Percentiles rank a stretch among this genome's conserved stretches.
These are phyloP conservation scores for Immersiporthe knoxdaviesiana DNA, from an alignment of 2,329 filamentous ascomycete genomes.

Conservation along the genomic window DNA sequence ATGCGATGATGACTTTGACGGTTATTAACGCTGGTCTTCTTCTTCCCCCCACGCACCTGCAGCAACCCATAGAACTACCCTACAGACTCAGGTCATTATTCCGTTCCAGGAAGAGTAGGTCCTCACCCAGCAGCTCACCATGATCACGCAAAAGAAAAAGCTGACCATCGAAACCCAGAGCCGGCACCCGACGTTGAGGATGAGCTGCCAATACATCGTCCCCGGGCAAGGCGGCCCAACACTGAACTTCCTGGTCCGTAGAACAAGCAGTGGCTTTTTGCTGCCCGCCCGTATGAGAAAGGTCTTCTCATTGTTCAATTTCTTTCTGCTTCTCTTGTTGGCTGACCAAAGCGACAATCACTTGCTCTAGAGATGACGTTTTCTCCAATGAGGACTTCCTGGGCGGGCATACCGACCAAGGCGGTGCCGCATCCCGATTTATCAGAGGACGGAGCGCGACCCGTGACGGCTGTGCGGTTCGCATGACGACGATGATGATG, in stretches of 20 bases:
- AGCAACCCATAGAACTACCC: slow-evolving; percentile 7
- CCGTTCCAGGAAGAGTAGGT: slow-evolving; percentile 12
- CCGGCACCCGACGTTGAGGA: not conserved
- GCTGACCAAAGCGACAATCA: not conserved
- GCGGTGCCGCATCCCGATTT: not conserved
- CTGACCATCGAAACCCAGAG: not conserved
- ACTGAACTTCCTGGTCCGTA: slow-evolving; percentile 4
- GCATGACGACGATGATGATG: not conserved
- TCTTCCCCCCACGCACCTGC: no score
- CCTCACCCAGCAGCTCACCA: not conserved
- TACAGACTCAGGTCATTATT: not conserved
- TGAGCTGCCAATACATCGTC: not conserved
- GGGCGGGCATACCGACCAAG: slow-evolving; percentile 13
- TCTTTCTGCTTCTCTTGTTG: not conserved
- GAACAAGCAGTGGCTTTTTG: not conserved
- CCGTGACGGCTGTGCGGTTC: not conserved
- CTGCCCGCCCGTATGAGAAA: not conserved
- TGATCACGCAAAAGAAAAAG: not conserved
- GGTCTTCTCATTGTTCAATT: not conserved
- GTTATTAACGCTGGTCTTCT: not conserved
- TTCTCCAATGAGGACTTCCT: slow-evolving; percentile 9
- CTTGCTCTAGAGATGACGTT: not conserved
- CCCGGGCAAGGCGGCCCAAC: not conserved
- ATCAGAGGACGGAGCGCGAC: not conserved
- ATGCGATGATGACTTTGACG: not conserved